These are phyloP conservation scores for Ammopiptanthus mongolicus DNA, from an alignment of 306 rosid species.

Conservation along the genomic window DNA sequence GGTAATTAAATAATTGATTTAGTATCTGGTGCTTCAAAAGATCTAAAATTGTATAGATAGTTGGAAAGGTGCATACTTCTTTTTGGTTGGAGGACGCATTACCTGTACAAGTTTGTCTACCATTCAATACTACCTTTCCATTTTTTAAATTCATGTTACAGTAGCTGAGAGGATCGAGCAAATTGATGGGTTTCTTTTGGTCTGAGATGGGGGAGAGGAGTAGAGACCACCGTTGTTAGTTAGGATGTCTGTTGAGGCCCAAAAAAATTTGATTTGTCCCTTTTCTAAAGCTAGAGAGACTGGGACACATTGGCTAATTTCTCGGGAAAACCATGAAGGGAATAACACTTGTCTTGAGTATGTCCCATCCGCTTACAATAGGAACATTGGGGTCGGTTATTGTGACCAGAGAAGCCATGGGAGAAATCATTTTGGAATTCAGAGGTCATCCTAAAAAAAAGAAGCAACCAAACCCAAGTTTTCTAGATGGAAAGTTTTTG, in stretches of 20 bases:
- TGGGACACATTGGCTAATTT: too few relatives aligned
- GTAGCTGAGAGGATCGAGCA: neutral
- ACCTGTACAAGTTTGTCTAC: neutral
- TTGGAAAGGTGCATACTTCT: neutral
- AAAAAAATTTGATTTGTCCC: too few relatives aligned
- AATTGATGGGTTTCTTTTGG: neutral
- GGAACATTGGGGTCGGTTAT: too few relatives aligned
- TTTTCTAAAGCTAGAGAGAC: too few relatives aligned
- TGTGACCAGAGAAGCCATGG: too few relatives aligned
- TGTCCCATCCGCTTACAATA: too few relatives aligned
- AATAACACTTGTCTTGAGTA: too few relatives aligned
- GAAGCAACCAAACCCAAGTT: too few relatives aligned
- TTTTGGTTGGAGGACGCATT: neutral
- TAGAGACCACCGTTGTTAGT: neutral
- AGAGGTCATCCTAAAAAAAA: too few relatives aligned
- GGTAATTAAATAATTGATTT: neutral
- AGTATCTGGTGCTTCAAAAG: neutral
- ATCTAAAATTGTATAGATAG: neutral
- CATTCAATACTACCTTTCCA: neutral
- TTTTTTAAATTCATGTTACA: neutral
- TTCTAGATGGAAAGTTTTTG: too few relatives aligned
- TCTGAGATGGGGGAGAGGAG: neutral
- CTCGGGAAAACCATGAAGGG: too few relatives aligned
- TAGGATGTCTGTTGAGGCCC: neutral
- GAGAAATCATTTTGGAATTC: too few relatives aligned